phyloP scores from a whole-genome alignment of 2,329 filamentous ascomycete genomes.

The Thelonectria olida region DNA sequence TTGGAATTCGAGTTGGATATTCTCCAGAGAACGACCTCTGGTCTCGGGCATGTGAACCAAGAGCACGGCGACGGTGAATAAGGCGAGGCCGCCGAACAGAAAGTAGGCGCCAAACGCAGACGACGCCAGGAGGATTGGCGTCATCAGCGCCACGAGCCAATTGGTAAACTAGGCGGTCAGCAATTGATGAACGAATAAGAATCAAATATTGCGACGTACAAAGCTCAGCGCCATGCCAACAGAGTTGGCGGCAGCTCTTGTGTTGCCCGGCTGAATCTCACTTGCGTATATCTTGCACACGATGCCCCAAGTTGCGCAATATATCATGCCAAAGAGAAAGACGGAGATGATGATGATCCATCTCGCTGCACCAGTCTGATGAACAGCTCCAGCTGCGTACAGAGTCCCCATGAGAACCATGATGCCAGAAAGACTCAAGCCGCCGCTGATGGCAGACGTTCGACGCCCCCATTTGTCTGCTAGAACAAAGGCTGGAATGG shows the following conservation, averaged over 20 bases:
- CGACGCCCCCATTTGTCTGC: conserved; percentile 59
- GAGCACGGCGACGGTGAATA: conserved; percentile 46
- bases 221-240: conserved; percentile 51
- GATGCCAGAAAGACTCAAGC: conserved; percentile 56
- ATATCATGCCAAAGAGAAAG: conserved; percentile 59
- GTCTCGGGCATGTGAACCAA: conserved; percentile 52
- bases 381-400: conserved; percentile 58
- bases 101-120: conserved; percentile 53
- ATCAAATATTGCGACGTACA: neutral
- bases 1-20: neutral
- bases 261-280: conserved; percentile 66
- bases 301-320: conserved; percentile 62
- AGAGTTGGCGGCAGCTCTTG: conserved; percentile 62
- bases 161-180: conserved; percentile 51
- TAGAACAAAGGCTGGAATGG: conserved; percentile 64
- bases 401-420: conserved; percentile 65
- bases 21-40: conserved; percentile 33
- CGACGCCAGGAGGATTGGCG: conserved; percentile 47
- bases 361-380: conserved; percentile 49
- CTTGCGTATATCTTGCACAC: conserved; percentile 64
- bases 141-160: conserved; percentile 53
- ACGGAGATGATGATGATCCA: conserved; percentile 62
- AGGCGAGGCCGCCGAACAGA: conserved; percentile 49
- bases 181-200: conserved; percentile 33
- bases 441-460: conserved; percentile 63